Evolutionary conservation across 192 early-diverging fungal genomes (phyloP).

Genomic region (Helicostylum pulchrum): DNA sequence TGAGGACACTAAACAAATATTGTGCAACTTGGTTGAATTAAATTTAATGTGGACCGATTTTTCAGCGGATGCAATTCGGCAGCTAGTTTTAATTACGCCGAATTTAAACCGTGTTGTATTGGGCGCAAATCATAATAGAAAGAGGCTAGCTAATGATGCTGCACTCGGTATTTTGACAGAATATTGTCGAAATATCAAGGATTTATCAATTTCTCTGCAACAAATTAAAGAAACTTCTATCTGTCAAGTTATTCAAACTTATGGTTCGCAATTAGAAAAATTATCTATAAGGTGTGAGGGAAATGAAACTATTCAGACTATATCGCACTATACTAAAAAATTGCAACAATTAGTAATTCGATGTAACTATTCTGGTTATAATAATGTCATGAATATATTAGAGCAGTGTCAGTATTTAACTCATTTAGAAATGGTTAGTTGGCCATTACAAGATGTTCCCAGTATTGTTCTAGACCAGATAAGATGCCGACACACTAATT

Average conservation of each 20-base stretch:
- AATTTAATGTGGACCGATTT: conserved; percentile 17
- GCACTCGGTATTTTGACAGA: neutral
- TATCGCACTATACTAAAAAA: neutral
- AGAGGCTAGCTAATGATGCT: conserved; percentile 3
- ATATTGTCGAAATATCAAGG: neutral
- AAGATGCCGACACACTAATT: neutral
- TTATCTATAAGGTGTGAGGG: conserved; percentile 11
- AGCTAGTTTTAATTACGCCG: conserved; percentile 3
- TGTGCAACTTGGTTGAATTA: neutral
- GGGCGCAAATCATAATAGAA: conserved; percentile 18
- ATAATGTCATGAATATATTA: neutral
- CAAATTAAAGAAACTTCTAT: conserved; percentile 8
- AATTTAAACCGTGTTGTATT: conserved; percentile 2
- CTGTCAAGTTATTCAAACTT: neutral
- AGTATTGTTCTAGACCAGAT: conserved; percentile 9
- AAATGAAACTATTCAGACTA: neutral
- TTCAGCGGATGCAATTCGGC: conserved; percentile 1
- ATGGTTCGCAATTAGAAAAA: neutral
- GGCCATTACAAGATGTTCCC: conserved; percentile 16
- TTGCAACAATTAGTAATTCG: conserved; percentile 6
- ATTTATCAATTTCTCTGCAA: conserved; percentile 16
- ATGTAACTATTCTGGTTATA: conserved; percentile 1
- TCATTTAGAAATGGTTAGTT: conserved; percentile 15
- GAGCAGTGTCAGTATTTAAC: conserved; percentile 4
- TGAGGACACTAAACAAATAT: neutral